These are phyloP conservation scores for Russula olivacea DNA, from an alignment of 768 basidiomycete species.

Conservation along the genomic window DNA sequence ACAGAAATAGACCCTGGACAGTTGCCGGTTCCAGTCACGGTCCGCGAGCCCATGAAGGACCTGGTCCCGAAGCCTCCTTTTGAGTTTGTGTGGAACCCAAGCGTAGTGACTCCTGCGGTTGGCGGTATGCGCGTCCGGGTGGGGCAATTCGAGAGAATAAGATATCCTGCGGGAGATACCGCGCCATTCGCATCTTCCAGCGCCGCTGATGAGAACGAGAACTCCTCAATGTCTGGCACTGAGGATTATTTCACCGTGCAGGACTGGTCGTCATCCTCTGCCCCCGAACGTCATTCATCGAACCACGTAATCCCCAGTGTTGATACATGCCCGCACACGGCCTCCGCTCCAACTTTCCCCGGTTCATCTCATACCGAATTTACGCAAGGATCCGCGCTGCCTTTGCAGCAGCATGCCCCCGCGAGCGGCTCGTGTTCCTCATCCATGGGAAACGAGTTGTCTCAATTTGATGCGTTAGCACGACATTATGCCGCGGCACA, in stretches of 20 bases:
- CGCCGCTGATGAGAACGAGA: not conserved
- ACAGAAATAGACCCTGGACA: conserved; percentile 11
- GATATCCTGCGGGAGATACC: not conserved
- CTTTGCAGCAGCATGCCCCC: not conserved
- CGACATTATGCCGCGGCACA: conserved; percentile 11
- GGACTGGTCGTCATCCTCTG: conserved; percentile 9
- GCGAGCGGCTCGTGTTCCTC: not conserved
- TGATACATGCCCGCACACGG: not conserved
- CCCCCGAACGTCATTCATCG: not conserved
- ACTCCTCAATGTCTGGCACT: not conserved
- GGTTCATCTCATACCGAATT: conserved; percentile 7
- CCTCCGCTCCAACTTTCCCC: not conserved
- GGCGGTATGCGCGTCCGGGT: conserved; percentile 20
- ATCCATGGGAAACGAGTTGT: not conserved
- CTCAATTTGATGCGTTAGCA: conserved; percentile 3
- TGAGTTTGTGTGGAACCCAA: conserved; percentile 6
- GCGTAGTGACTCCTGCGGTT: conserved; percentile 4
- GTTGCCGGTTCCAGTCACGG: not conserved
- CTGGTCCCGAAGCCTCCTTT: not conserved
- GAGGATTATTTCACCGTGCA: conserved; percentile 12
- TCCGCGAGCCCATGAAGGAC: conserved; percentile 9
- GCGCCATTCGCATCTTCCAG: not conserved
- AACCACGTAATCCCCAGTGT: not conserved
- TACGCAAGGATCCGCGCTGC: conserved; percentile 5
- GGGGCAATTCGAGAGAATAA: conserved; percentile 15